These are phyloP conservation scores for Erigeron philadelphicus DNA, from an alignment of 140 eudicot genomes.

Conservation along the genomic window DNA sequence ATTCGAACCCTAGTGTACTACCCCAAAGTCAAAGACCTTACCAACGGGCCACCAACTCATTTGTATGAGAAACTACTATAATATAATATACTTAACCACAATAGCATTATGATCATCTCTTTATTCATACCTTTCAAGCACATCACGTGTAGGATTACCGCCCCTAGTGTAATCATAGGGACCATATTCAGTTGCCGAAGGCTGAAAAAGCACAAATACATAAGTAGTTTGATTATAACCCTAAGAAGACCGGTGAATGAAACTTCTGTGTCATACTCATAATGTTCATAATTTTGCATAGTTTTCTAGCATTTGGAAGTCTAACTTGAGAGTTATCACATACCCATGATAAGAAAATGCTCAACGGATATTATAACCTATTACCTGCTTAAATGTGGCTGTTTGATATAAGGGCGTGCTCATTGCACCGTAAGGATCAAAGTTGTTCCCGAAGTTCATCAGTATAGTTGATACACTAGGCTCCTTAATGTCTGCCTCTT, in stretches of 20 bases:
- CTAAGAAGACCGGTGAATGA: no score
- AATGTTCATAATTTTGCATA: neutral
- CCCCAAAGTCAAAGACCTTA: no score
- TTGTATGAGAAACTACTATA: no score
- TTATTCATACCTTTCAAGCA: conserved; percentile 42
- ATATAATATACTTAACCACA: neutral
- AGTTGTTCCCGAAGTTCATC: conserved; percentile 51
- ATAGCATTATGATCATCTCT: neutral
- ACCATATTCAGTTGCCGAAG: conserved; percentile 58
- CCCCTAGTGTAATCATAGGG: conserved; percentile 75
- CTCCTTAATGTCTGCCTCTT: conserved; percentile 34
- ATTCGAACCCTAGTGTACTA: no score
- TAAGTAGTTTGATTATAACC: no score
- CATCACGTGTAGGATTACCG: conserved; percentile 76
- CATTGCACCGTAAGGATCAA: conserved; percentile 66
- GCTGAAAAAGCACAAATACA: conserved; percentile 33
- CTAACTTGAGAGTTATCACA: neutral
- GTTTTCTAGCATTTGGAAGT: neutral
- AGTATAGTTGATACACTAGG: conserved; percentile 62
- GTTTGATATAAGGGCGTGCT: conserved; percentile 76
- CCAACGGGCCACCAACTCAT: no score
- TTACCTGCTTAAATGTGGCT: conserved; percentile 77
- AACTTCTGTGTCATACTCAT: no score
- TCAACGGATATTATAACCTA: neutral
- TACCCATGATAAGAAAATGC: neutral